Conservation (phyloP, 1,139 yeast species). For the Diutina ranongensis region DNA sequence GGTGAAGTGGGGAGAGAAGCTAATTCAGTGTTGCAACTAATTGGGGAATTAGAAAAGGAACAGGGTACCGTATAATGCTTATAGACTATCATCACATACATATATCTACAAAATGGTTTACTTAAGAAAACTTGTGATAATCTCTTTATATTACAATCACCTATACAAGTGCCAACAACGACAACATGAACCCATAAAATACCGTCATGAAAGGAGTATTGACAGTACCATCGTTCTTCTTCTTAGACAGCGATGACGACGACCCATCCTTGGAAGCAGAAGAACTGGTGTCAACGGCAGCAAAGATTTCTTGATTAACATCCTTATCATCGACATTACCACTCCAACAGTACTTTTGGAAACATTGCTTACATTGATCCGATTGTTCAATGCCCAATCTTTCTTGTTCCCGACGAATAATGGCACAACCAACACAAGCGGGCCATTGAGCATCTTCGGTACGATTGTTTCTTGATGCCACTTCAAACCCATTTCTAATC, state of each 20-base stretch:
- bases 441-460: slow-evolving; percentile 68
- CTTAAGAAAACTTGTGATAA: no score
- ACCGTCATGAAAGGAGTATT: neutral
- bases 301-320: no score
- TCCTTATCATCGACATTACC: slow-evolving; percentile 23
- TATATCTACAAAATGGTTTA: no score
- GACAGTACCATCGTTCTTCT: neutral
- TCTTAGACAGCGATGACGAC: neutral
- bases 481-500: slow-evolving; percentile 56
- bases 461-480: slow-evolving; percentile 58
- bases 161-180: neutral
- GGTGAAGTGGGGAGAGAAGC: slow-evolving; percentile 65
- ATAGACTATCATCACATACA: no score
- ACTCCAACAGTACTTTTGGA: slow-evolving; percentile 74
- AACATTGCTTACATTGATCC: slow-evolving; percentile 65
- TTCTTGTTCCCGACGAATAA: slow-evolving; percentile 73
- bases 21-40: slow-evolving; percentile 12
- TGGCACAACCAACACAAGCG: slow-evolving; percentile 82
- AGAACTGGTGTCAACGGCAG: neutral
- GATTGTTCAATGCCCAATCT: slow-evolving; percentile 52
- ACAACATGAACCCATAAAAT: neutral
- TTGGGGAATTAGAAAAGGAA: neutral
- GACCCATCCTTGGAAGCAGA: neutral
- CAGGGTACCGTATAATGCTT: no score
- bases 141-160: neutral